Evolutionary conservation across 805 yeast genomes (phyloP).

Genomic region (Huiozyma naganishii): DNA sequence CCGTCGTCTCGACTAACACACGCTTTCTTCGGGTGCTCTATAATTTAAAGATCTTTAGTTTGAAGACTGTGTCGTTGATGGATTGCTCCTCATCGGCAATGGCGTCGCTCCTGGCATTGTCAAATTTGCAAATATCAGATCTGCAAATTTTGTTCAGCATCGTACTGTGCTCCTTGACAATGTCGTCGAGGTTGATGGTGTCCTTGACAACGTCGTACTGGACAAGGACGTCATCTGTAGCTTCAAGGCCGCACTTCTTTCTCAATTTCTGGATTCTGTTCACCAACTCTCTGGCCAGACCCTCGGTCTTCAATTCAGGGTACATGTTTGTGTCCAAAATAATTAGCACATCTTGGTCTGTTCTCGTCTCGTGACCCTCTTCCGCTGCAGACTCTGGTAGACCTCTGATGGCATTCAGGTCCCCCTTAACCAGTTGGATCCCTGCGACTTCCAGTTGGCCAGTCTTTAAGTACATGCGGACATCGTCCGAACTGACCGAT

Average conservation of each 20-base stretch:
- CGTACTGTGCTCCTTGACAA: slow-evolving; percentile 54
- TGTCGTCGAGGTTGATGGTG: slow-evolving; percentile 50
- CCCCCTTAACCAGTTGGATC: slow-evolving; percentile 77
- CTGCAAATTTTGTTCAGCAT: slow-evolving; percentile 71
- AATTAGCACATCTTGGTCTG: slow-evolving; percentile 81
- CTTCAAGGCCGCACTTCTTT: slow-evolving; percentile 89
- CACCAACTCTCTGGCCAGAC: slow-evolving; percentile 89
- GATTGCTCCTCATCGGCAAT: slow-evolving; percentile 84
- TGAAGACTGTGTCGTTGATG: slow-evolving; percentile 69
- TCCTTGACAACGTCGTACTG: slow-evolving; percentile 59
- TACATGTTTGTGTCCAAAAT: slow-evolving; percentile 81
- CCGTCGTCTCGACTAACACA: no score
- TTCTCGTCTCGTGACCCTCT: slow-evolving; percentile 75
- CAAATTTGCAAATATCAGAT: slow-evolving; percentile 35
- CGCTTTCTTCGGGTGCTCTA: slow-evolving; percentile 17
- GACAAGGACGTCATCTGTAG: slow-evolving; percentile 89
- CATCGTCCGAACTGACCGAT: slow-evolving; percentile 65
- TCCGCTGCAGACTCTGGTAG: slow-evolving; percentile 56
- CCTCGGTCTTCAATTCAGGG: slow-evolving; percentile 84
- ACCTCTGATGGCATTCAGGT: slow-evolving; percentile 82
- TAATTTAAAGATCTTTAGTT: slow-evolving; percentile 64
- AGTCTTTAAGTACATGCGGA: slow-evolving; percentile 56
- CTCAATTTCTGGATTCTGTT: slow-evolving; percentile 96
- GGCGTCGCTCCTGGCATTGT: slow-evolving; percentile 36
- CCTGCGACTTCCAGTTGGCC: slow-evolving; percentile 84